A percentile compares a stretch with the other conserved stretches of the same genome.
These are phyloP conservation scores for Penicillium alfredii DNA, from an alignment of 495 filamentous ascomycete genomes.

Conservation along the genomic window DNA sequence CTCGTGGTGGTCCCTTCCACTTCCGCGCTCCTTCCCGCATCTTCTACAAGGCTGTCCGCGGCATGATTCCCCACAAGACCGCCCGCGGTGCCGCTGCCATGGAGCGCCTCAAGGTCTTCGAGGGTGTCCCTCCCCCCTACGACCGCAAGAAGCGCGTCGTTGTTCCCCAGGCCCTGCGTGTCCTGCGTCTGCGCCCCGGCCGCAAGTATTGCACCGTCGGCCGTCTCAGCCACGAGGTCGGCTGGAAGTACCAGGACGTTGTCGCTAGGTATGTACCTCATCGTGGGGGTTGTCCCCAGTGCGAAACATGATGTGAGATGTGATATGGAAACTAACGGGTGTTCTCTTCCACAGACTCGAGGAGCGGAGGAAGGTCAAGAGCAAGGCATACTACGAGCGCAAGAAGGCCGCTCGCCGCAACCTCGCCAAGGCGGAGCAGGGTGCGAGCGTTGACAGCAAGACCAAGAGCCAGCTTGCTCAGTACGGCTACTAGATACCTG, in stretches of 20 bases:
- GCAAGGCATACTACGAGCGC: slow-evolving; percentile 97
- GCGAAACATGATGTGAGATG: no score
- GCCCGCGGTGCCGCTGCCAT: slow-evolving; percentile 91
- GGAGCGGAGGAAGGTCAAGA: slow-evolving; percentile 98
- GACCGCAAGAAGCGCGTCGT: slow-evolving; percentile 99
- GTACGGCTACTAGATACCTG: slow-evolving; percentile 64
- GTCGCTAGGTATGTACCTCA: slow-evolving; percentile 76
- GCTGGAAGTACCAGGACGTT: slow-evolving; percentile 99
- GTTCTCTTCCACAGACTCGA: slow-evolving; percentile 74
- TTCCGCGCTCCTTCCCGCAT: slow-evolving; percentile 98
- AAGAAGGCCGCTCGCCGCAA: slow-evolving; percentile 93
- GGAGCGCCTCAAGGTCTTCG: slow-evolving; percentile 98
- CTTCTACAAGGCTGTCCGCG: slow-evolving; percentile 99
- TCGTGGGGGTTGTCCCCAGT: no score
- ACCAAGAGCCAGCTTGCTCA: slow-evolving; percentile 63
- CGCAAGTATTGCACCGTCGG: slow-evolving; percentile 99
- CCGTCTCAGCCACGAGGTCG: slow-evolving; percentile 94
- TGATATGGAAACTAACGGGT: no score
- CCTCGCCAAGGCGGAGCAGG: slow-evolving; percentile 85
- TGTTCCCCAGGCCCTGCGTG: slow-evolving; percentile 93
- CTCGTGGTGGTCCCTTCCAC: slow-evolving; percentile 98
- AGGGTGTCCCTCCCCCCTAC: slow-evolving; percentile 97
- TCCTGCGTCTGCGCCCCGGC: slow-evolving; percentile 91
- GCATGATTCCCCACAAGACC: slow-evolving; percentile 99
- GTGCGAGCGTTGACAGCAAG: slow-evolving; percentile 74